Conservation (phyloP, 2,329 filamentous ascomycete genomes). For the Boeremia lycopersici region DNA sequence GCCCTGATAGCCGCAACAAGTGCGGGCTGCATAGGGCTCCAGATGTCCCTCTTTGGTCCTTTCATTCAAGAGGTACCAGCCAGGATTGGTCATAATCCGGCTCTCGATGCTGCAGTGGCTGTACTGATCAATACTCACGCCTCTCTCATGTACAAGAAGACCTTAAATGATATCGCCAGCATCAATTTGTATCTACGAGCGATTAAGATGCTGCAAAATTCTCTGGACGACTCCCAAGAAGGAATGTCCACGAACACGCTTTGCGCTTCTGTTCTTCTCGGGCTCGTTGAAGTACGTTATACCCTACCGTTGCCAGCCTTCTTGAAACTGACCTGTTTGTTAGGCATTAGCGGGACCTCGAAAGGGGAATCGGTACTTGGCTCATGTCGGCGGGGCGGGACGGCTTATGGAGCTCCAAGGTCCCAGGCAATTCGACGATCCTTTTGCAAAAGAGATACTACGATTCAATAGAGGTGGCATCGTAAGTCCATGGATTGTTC, state of each 20-base stretch:
- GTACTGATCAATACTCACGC: slow-evolving; percentile 39
- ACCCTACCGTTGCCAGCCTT: not conserved
- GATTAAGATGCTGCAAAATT: slow-evolving; percentile 36
- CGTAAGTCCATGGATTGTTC: slow-evolving; percentile 20
- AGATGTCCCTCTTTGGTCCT: slow-evolving; percentile 39
- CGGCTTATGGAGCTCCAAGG: slow-evolving; percentile 43
- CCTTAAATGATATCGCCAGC: slow-evolving; percentile 30
- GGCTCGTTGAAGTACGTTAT: slow-evolving; percentile 38
- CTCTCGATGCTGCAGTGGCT: slow-evolving; percentile 40
- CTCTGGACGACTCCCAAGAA: slow-evolving; percentile 35
- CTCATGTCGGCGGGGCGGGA: slow-evolving; percentile 42
- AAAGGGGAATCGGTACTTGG: slow-evolving; percentile 38
- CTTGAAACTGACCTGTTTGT: not conserved
- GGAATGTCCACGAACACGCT: slow-evolving; percentile 43
- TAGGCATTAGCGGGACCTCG: slow-evolving; percentile 42
- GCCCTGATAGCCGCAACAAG: slow-evolving; percentile 33
- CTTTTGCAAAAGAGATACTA: slow-evolving; percentile 41
- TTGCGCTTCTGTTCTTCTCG: slow-evolving; percentile 41
- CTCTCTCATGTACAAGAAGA: slow-evolving; percentile 33
- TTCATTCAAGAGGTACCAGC: slow-evolving; percentile 40
- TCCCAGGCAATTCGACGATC: slow-evolving; percentile 30
- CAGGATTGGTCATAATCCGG: slow-evolving; percentile 40
- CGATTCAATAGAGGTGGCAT: slow-evolving; percentile 40
- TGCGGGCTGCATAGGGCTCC: slow-evolving; percentile 36
- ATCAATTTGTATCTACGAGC: slow-evolving; percentile 39